Conservation (phyloP, 305 asterid species). For the Withania somnifera region DNA sequence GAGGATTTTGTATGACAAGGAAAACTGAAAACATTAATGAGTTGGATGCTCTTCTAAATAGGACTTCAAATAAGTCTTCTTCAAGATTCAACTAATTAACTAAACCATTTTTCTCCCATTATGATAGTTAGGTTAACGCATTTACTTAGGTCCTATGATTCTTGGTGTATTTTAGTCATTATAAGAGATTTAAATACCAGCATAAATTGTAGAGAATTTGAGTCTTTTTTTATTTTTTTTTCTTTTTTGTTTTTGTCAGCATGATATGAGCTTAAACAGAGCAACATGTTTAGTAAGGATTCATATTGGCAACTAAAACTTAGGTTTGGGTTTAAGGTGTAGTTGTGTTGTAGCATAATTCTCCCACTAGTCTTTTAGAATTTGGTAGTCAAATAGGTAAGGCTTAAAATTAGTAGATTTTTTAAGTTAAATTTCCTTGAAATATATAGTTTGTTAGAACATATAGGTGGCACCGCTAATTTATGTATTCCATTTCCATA, state of each 20-base stretch:
- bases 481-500: not conserved
- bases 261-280: not conserved
- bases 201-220: not conserved
- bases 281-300: not conserved
- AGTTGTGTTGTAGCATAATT: not conserved
- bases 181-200: not conserved
- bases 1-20: not conserved
- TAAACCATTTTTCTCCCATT: not conserved
- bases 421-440: not conserved
- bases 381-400: not conserved
- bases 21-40: not conserved
- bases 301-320: not conserved
- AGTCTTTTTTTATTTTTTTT: not conserved
- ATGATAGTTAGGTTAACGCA: not conserved
- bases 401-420: not conserved
- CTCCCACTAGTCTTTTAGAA: not conserved
- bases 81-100: not conserved
- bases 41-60: not conserved
- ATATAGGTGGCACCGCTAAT: not conserved
- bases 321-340: not conserved
- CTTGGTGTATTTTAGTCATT: not conserved
- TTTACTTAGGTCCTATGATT: not conserved
- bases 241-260: not conserved
- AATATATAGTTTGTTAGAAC: not conserved
- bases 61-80: not conserved